These are phyloP conservation scores for Pythium dissotocum DNA, from an alignment of 352 stramenopile species.

Conservation along the genomic window DNA sequence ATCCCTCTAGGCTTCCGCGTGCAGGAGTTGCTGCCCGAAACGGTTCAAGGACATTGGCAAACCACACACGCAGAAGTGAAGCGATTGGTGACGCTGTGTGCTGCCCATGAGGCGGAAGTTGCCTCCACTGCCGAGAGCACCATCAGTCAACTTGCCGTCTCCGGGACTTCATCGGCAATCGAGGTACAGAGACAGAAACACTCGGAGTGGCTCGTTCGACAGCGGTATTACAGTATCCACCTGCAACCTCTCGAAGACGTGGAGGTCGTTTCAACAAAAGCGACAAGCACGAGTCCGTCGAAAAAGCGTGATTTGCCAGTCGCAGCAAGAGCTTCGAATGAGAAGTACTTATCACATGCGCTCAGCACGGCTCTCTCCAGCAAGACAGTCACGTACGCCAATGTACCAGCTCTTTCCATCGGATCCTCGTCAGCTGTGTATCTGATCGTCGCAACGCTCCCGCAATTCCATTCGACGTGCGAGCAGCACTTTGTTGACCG, in stretches of 20 bases:
- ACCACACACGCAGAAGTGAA: constrained; percentile 13
- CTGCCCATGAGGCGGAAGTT: constrained; percentile 1
- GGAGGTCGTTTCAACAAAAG: background rate
- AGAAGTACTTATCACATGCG: constrained; percentile 48
- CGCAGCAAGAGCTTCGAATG: constrained; percentile 24
- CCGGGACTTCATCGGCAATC: background rate
- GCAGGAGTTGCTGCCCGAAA: constrained; percentile 50
- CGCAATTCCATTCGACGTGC: constrained; percentile 45
- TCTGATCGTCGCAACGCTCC: constrained; percentile 37
- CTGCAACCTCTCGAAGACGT: constrained; percentile 7
- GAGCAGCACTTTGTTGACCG: constrained; percentile 57
- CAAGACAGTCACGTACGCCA: constrained; percentile 33
- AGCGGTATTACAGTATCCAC: constrained; percentile 17
- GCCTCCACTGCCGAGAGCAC: background rate
- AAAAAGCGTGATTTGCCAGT: background rate
- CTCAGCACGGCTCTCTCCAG: constrained; percentile 41
- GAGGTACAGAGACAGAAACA: constrained; percentile 11
- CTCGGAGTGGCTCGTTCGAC: constrained; percentile 14
- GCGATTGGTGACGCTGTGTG: constrained; percentile 15
- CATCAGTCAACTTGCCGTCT: background rate
- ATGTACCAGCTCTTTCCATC: constrained; percentile 32
- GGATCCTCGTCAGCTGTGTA: constrained; percentile 32
- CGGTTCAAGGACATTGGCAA: constrained; percentile 38
- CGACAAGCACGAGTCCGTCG: background rate
- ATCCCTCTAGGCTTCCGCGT: constrained; percentile 43